Evolutionary conservation across 805 yeast genomes (phyloP), one percentile per base, ranked within the genome.

Genomic region (Candida morakotiae): DNA sequence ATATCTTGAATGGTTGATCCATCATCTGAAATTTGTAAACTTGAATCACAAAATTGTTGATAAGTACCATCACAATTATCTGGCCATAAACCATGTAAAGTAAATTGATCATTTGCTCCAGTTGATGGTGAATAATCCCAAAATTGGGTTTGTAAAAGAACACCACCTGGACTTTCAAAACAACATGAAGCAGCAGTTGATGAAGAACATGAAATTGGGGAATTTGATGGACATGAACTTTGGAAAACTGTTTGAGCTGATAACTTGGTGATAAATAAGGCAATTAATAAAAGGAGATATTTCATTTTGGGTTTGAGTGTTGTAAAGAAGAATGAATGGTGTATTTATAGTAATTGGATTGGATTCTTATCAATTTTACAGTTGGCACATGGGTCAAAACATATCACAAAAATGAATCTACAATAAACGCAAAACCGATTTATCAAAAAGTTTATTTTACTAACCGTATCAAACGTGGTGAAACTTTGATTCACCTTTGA

Each of bases 91-190:
- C 73, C 73, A 43, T 67, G 73, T 35, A 67, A 50, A 15, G 72
- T 67, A 48, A 65, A 67, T 8, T 56, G 41, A 28, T 62, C 57
- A 26, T 51, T 50, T 17, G 58, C 45, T 17, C 69, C 69, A 44
- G 60, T 49, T 9, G 45, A 31, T 17, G 93, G 89, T 42, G 67
- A 61, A 53, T 83, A 84, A 60, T 89, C 95, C 97, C 97, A 89
- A 63, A 89, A 88, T 55, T 89, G 98, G 0, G 97, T 85, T 54
- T 78, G 84, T 35, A 89, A 60, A 25, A 89, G 66, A 11, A 87
- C 70, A 5, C 97, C 97, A 32, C 94, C 45, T 11, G 47, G 89
- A 33, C 76, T 74, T 53, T 88, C 96, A 56, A 81, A 86, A 61
- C 97, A 89, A 54, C 97, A 89, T 2, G 77, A 34, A 6, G 38